Base-by-base conservation (phyloP, 2,329 filamentous ascomycete genomes). In the Cytospora paraplurivora region DNA sequence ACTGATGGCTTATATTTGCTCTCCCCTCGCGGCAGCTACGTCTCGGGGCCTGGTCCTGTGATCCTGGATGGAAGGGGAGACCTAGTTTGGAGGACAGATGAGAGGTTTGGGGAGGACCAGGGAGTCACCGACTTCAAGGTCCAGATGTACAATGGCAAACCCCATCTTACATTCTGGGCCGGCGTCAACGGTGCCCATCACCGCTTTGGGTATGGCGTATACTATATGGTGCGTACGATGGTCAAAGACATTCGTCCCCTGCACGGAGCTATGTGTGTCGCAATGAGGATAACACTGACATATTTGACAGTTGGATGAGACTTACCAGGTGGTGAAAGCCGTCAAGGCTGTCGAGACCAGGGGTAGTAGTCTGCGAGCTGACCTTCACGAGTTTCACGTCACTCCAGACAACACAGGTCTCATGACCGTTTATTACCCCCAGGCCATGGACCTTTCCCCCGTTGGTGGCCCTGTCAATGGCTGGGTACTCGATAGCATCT, bases 351-450 rank as follows among this genome's bases (percentile, higher is more conserved):
- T 65, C 8, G 68, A 70, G 38, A 69, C 66, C 34, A 64, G 70
- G 10, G 68, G 69, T 37, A 70, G 73, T 32, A 74, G 72, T 0
- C 62, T 70, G 11, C 73, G 72, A 8, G 76, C 59, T 17, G 65
- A 82, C 61, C 71, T 79, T 51, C 79, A 81, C 67, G 78, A 80
- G 55, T 76, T 80, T 63, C 70, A 72, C 17, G 69, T 81, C n/a
- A 81, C 79, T 1, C 62, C 71, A 0, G 69, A 77, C 57, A 75
- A 74, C 38, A 78, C 77, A 0, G 76, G 76, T 21, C 70, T 82
- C 41, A 74, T 81, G 68, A 76, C 76, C 10, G 75, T 76, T 52
- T 81, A 80, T 65, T 72, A 76, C 63, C 70, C 70, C 35, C 69
- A 75, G 8, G 61, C 68, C 7, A 71, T 68, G n/a, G 70, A 77